Evolutionary conservation across 305 asterid genomes (phyloP), one percentile per base, ranked within the genome.

Genomic region (Solanum chacoense): DNA sequence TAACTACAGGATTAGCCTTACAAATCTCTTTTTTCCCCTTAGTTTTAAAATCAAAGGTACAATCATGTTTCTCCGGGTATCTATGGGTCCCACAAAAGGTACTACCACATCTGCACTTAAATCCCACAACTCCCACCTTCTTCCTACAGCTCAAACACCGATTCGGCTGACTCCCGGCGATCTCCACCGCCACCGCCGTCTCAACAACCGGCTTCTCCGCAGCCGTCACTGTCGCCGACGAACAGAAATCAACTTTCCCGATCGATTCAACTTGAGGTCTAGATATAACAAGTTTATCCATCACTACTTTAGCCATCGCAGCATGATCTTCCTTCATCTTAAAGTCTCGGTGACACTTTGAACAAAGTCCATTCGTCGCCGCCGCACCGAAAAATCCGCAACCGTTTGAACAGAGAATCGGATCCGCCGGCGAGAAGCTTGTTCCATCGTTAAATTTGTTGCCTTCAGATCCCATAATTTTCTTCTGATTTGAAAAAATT

Each of bases 371-470:
- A 91, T 88, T 94, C 84, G 92, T 94, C 40, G 93, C 93, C 50
- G 94, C 88, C 81, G 94, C 29, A 22, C 95, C 96, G 71, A 93
- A 94, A 88, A 92, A 93, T 1, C 95, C 95, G 86, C 95, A 94
- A 20, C 94, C 93, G 89, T 91, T 92, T 18, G 92, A 89, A 84
- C 95, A 94, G 3, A 88, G 88, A 13, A 88, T n/a, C 50, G 92
- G 90, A 88, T 92, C 94, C 74, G 94, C 88, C 84, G 91, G 91
- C 88, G 88, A 91, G 18, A 81, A 93, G 55, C 92, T 91, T 12
- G 93, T 90, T 31, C 85, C 91, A 34, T 90, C 93, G 90, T 88
- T 90, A 34, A 93, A 87, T 55, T 91, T 89, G 88, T 92, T 93
- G 40, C 91, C 94, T 34, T 92, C 93, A 4, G 94, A 89, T 59